Conservation (phyloP, 2,329 filamentous ascomycete genomes). For the Fusarium duplospermum region DNA sequence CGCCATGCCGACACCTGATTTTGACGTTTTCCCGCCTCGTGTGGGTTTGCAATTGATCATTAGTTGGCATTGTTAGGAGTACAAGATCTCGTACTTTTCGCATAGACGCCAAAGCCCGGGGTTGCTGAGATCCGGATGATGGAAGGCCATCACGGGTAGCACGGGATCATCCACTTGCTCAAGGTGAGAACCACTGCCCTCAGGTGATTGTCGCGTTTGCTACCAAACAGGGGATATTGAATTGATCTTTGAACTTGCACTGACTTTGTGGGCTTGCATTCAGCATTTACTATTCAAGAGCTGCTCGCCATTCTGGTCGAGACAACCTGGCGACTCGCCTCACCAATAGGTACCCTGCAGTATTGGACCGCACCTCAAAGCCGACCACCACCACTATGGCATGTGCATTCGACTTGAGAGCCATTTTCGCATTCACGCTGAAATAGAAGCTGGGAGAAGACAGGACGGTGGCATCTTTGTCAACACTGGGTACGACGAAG, state of each 20-base stretch:
- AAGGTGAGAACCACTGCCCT: not conserved
- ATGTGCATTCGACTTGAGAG: not conserved
- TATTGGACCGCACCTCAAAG: not conserved
- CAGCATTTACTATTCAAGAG: not conserved
- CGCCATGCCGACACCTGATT: not conserved
- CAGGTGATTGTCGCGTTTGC: not conserved
- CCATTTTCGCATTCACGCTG: not conserved
- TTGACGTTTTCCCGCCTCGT: not conserved
- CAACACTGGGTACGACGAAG: not conserved
- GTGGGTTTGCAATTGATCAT: not conserved
- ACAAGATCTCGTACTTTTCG: not conserved
- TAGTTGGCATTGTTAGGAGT: not conserved
- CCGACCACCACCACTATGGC: not conserved
- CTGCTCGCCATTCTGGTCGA: not conserved
- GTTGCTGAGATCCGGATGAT: not conserved
- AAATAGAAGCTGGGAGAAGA: not conserved
- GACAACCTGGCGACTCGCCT: not conserved
- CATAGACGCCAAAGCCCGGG: not conserved
- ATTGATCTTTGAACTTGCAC: not conserved
- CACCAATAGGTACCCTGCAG: not conserved
- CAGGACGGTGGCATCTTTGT: not conserved
- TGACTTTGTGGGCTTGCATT: rapidly evolving
- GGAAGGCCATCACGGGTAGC: not conserved
- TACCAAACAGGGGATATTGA: not conserved
- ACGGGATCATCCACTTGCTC: not conserved